phyloP scores from a whole-genome alignment of 148 eudicot genomes.

The Beta vulgaris region DNA sequence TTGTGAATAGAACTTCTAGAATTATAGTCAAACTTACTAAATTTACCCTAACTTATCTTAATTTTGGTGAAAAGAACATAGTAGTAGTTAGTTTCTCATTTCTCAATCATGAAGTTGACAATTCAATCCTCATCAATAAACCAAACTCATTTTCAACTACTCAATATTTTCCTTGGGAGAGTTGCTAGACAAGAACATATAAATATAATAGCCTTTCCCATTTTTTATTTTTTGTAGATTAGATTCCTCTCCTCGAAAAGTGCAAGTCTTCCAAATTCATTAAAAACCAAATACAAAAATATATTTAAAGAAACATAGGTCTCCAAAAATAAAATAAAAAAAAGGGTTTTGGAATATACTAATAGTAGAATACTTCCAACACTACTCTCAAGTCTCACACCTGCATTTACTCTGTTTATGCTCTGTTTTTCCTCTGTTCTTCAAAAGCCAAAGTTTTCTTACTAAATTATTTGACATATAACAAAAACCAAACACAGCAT shows the following conservation, averaged over 20 bases:
- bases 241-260: neutral
- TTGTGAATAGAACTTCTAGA: too few relatives aligned
- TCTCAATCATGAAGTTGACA: slow-evolving; percentile 4
- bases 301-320: neutral
- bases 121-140: neutral
- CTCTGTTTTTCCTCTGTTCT: slow-evolving; percentile 24
- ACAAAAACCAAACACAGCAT: too few relatives aligned
- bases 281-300: neutral
- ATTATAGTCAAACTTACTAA: too few relatives aligned
- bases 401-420: slow-evolving; percentile 14
- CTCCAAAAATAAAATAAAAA: neutral
- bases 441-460: neutral
- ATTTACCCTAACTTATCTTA: too few relatives aligned
- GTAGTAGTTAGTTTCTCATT: neutral
- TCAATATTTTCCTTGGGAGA: too few relatives aligned
- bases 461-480: slow-evolving; percentile 4
- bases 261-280: neutral
- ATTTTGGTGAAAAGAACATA: neutral
- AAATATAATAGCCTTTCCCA: too few relatives aligned
- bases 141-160: neutral
- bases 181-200: too few relatives aligned
- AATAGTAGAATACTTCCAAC: slow-evolving; percentile 7
- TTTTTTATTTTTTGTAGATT: neutral
- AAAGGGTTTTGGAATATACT: slow-evolving; percentile 12
- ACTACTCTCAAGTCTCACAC: neutral